These are phyloP conservation scores for Leucogyrophana mollusca DNA, from an alignment of 768 basidiomycete species.

Conservation along the genomic window DNA sequence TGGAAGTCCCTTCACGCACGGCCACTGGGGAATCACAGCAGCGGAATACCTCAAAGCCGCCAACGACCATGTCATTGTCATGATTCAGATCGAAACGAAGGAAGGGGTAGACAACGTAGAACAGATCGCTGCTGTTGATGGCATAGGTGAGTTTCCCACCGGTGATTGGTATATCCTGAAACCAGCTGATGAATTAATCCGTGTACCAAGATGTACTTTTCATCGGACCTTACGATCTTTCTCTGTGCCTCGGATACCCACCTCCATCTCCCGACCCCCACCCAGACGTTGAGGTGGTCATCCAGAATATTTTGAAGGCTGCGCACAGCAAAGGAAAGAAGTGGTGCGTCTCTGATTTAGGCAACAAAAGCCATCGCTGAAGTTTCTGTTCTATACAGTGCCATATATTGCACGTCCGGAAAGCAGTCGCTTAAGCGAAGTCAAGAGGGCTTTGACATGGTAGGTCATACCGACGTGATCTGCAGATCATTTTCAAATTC, in stretches of 20 bases:
- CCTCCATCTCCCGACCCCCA: slow-evolving; percentile 64
- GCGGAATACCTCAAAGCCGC: slow-evolving; percentile 54
- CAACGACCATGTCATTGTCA: slow-evolving; percentile 53
- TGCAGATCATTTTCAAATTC: slow-evolving; percentile 11
- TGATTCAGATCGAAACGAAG: slow-evolving; percentile 67
- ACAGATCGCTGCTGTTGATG: slow-evolving; percentile 59
- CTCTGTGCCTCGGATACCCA: slow-evolving; percentile 57
- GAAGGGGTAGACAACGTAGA: slow-evolving; percentile 60
- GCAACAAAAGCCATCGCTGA: neutral
- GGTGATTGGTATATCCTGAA: neutral
- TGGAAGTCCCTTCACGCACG: slow-evolving; percentile 63
- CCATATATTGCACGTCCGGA: slow-evolving; percentile 48
- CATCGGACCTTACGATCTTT: slow-evolving; percentile 70
- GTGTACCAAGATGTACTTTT: slow-evolving; percentile 46
- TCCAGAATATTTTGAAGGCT: slow-evolving; percentile 49
- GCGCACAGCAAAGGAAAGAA: slow-evolving; percentile 61
- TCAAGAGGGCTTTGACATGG: slow-evolving; percentile 54
- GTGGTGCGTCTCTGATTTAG: slow-evolving; percentile 41
- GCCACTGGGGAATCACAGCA: slow-evolving; percentile 50
- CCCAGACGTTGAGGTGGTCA: slow-evolving; percentile 58
- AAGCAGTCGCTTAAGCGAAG: slow-evolving; percentile 42
- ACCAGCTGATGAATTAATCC: too few species aligned
- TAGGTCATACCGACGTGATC: slow-evolving; percentile 15
- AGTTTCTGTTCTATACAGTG: slow-evolving; percentile 30
- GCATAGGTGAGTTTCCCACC: slow-evolving; percentile 45